These are phyloP conservation scores for Rubus idaeus DNA, from an alignment of 306 rosid genomes.

Conservation along the genomic window DNA sequence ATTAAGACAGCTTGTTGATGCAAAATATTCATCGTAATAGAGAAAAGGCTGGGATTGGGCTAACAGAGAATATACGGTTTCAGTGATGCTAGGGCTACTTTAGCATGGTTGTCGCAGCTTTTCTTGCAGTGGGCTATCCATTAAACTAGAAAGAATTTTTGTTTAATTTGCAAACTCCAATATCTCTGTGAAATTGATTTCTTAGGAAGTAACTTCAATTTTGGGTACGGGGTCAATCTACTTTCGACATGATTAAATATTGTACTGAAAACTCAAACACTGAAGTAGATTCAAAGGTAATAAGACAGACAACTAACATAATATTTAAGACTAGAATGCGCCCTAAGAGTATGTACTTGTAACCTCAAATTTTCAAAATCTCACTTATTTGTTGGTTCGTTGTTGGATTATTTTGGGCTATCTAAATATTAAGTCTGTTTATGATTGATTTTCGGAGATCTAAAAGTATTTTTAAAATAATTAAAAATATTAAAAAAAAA, in stretches of 20 bases:
- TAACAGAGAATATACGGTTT: constrained; percentile 53
- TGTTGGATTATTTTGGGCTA: neutral
- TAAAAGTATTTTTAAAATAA: too few relatives aligned
- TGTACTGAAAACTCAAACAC: neutral
- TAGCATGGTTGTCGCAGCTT: constrained; percentile 47
- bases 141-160: neutral
- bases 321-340: neutral
- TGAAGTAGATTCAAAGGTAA: neutral
- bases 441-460: too few relatives aligned
- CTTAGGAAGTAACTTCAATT: neutral
- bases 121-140: constrained; percentile 38
- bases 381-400: too few relatives aligned
- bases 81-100: constrained; percentile 28
- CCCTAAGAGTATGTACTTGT: too few relatives aligned
- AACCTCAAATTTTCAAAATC: neutral
- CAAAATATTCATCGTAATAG: constrained; percentile 47
- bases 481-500: too few relatives aligned
- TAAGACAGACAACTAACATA: neutral
- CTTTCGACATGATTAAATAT: neutral
- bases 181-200: neutral
- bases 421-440: too few relatives aligned
- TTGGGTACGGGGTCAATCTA: neutral
- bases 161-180: neutral
- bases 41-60: constrained; percentile 37
- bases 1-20: neutral